phyloP scores from a whole-genome alignment of 2,329 filamentous ascomycete species.

The Colletotrichum chlorophyti region DNA sequence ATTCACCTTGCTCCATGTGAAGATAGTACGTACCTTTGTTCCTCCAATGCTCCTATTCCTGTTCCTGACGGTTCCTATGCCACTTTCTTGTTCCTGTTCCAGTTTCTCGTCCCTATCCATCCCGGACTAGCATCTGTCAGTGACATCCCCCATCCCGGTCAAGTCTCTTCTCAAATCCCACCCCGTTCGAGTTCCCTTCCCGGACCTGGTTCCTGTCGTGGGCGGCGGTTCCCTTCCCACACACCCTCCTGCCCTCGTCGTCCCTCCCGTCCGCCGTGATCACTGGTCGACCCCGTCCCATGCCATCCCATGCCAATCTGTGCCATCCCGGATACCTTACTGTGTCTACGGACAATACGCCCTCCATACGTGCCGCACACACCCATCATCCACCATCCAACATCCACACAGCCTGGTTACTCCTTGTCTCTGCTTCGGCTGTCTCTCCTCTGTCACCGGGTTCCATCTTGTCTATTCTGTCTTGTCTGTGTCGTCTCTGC shows the following conservation, averaged over 20 bases:
- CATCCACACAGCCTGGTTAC: background rate
- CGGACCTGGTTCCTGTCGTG: conserved; percentile 24
- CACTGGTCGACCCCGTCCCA: background rate
- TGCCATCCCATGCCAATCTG: background rate
- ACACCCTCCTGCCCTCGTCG: conserved; percentile 11
- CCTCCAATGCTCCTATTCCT: background rate
- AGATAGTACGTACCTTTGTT: background rate
- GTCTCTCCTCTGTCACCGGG: too few species aligned
- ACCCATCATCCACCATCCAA: background rate
- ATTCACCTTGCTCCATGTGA: background rate
- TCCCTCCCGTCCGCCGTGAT: background rate
- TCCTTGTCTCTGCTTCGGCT: too few species aligned
- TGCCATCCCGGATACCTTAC: background rate
- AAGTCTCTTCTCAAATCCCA: conserved; percentile 26
- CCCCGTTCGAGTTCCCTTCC: conserved; percentile 26
- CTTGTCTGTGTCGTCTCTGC: conserved; percentile 27
- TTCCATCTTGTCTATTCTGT: too few species aligned
- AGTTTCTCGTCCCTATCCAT: background rate
- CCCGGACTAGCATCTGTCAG: conserved; percentile 15
- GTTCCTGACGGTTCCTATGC: conserved; percentile 5
- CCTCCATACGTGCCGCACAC: background rate
- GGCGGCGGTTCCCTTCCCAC: conserved; percentile 19
- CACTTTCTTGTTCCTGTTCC: background rate
- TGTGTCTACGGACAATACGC: background rate
- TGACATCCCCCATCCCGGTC: conserved; percentile 26